A percentile compares a stretch with the other conserved stretches of the same genome.
phyloP scores from a whole-genome alignment of 192 early-diverging fungal species.

The Backusella tarrabulga region DNA sequence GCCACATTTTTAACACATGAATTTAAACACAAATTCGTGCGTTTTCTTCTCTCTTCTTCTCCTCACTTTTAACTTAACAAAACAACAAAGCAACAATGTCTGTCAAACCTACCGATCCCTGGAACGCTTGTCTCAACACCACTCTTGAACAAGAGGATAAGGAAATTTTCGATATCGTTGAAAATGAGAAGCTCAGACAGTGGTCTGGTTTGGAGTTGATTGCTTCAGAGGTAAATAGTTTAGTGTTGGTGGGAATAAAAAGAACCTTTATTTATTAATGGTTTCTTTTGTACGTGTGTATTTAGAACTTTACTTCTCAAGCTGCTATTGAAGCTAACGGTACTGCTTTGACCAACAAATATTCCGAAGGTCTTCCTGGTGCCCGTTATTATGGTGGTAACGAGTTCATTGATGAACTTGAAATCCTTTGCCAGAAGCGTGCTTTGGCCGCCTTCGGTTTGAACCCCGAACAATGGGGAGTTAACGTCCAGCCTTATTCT shows the following conservation, averaged over 20 bases:
- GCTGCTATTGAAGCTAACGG: constrained; percentile 99
- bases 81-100: constrained; percentile 24
- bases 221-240: constrained; percentile 83
- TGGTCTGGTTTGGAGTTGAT: constrained; percentile 98
- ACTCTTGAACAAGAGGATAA: constrained; percentile 90
- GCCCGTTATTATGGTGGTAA: constrained; percentile 99
- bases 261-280: background rate
- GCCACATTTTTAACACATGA: constrained; percentile 9
- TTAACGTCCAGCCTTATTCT: constrained; percentile 99
- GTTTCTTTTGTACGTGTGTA: background rate
- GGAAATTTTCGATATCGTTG: constrained; percentile 90
- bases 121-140: constrained; percentile 84
- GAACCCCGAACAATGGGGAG: constrained; percentile 91
- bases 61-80: background rate
- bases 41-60: background rate
- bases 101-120: constrained; percentile 41
- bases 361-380: constrained; percentile 99
- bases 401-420: constrained; percentile 95
- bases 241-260: background rate
- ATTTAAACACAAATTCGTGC: background rate
- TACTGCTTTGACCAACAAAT: constrained; percentile 99
- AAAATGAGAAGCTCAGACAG: constrained; percentile 98
- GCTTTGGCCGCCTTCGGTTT: constrained; percentile 93
- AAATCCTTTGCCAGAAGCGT: constrained; percentile 93
- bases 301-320: constrained; percentile 98